Evolutionary conservation across 768 basidiomycete species (phyloP), one percentile per base, ranked within the genome.

Genomic region (Ephemerocybe angulata): DNA sequence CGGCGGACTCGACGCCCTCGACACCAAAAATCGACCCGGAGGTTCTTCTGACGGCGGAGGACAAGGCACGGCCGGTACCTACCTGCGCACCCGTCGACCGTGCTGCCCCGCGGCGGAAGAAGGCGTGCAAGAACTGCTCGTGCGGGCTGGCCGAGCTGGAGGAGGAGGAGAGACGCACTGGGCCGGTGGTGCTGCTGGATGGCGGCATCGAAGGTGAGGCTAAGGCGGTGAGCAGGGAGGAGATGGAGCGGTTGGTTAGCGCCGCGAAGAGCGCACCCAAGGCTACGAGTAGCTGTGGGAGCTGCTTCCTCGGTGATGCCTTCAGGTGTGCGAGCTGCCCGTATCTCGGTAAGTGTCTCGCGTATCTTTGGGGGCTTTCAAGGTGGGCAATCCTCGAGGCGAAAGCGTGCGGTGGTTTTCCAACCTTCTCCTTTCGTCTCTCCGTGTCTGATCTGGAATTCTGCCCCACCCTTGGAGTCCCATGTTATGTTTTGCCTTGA

Each of bases 281-380:
- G 74, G 93, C 90, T 33, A 98, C 94, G 52, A 96, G 94, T 67
- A 93, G 92, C 66, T 98, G 97, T 75, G 96, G 95, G 15, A 98
- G 80, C 74, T 99, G 97, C 77, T 98, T 92, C 77, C 75, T 98
- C 33, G 97, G 97, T 10, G 97, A 99, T 71, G 97, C 97, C 2
- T 99, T 99, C 75, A 79, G 97, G 65, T 99, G 97, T 71, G 88
- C 87, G 22, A 85, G 93, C 51, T 99, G 97, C 70, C 97, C 97
- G 27, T 99, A 98, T 72, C 77, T 92, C 42, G 96, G 96, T 98
- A 61, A 57, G 90, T 82, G 17, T n/a, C 41, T 22, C 22, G 15
- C 15, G 10, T 42, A 10, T 15, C 10, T 42, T 22, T 10, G 13
- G 41, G 41, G 21, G n/a, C n/a, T n/a, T 17, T 42, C 1, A 21